Base-by-base conservation (phyloP, 1,284 basidiomycete genomes). In the Trichosporon ovoides region DNA sequence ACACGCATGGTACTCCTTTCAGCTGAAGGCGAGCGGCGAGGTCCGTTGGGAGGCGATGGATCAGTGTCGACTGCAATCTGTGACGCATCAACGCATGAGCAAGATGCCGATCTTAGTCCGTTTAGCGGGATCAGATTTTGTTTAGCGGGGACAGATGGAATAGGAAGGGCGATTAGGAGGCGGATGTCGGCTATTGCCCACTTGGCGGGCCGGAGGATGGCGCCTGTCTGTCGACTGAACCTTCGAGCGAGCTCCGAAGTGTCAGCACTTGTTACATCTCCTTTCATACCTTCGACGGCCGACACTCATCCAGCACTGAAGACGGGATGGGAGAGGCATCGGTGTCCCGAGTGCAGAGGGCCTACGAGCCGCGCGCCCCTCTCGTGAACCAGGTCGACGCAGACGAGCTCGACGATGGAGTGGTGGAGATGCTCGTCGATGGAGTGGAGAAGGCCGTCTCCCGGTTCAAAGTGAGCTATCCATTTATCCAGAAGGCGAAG, bases 341-440 rank as follows among this genome's bases (percentile, higher is more conserved):
- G 14, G 43, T 48, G 22, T 20, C 31, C 12, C 48, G 38, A 28
- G n/a, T 12, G 31, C 46, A 43, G n/a, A 22, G 53, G 18, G 35
- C 51, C 3, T 60, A 63, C 48, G 57, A 54, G 36, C 55, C 57
- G 11, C 73, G 86, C 20, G 80, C 87, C 7, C 81, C 86, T 31
- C 87, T 94, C 53, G 92, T 98, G 38, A 88, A 88, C 24, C 91
- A 97, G 77, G 84, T 98, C 50, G 96, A 99, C 76, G 87, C 95
- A 0, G 88, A 93, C 68, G 81, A 95, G 33, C 83, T 98, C 48
- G 96, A 99, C 78, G 85, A 87, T 60, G 93, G 98, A 65, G 83
- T 99, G 16, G 84, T 88, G 18, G 83, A 86, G 24, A 80, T 97
- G 61, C 82, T 98, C 18, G 85, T 85, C 65, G 89, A 91, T 56